Evolutionary conservation across 805 yeast species (phyloP).

Genomic region (Ogataea ganodermae): DNA sequence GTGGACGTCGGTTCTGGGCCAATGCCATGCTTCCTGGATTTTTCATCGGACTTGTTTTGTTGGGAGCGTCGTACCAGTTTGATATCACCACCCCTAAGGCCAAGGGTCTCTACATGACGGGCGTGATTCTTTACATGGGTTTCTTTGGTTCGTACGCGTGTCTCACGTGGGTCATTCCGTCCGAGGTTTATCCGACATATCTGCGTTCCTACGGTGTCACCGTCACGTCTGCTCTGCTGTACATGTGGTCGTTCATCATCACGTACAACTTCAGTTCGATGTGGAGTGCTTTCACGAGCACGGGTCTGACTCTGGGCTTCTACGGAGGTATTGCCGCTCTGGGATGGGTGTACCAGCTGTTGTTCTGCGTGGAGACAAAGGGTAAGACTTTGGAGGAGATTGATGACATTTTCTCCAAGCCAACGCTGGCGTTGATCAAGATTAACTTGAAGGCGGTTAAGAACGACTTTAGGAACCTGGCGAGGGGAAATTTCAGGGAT

Average conservation of each 20-base stretch:
- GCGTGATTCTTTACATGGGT: constrained; percentile 62
- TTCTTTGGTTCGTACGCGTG: constrained; percentile 69
- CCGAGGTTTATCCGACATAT: constrained; percentile 61
- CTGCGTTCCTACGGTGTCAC: constrained; percentile 69
- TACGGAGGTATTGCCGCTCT: constrained; percentile 66
- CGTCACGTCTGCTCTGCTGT: constrained; percentile 53
- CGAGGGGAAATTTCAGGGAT: constrained; percentile 22
- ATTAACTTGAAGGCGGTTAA: constrained; percentile 34
- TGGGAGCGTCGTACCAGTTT: constrained; percentile 58
- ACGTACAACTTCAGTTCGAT: constrained; percentile 63
- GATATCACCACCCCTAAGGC: constrained; percentile 47
- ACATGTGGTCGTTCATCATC: constrained; percentile 63
- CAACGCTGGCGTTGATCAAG: constrained; percentile 42
- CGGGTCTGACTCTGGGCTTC: constrained; percentile 66
- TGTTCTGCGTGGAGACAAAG: constrained; percentile 73
- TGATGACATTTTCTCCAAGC: constrained; percentile 58
- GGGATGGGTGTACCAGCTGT: constrained; percentile 53
- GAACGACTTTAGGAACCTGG: constrained; percentile 22
- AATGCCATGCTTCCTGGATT: constrained; percentile 54
- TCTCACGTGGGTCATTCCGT: constrained; percentile 68
- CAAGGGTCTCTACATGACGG: constrained; percentile 61
- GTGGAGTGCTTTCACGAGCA: constrained; percentile 57
- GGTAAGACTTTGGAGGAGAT: constrained; percentile 72
- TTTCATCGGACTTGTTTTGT: constrained; percentile 59
- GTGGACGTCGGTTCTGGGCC: constrained; percentile 64